phyloP scores from a whole-genome alignment of 2,329 filamentous ascomycete species.

The Penicillium sp. region DNA sequence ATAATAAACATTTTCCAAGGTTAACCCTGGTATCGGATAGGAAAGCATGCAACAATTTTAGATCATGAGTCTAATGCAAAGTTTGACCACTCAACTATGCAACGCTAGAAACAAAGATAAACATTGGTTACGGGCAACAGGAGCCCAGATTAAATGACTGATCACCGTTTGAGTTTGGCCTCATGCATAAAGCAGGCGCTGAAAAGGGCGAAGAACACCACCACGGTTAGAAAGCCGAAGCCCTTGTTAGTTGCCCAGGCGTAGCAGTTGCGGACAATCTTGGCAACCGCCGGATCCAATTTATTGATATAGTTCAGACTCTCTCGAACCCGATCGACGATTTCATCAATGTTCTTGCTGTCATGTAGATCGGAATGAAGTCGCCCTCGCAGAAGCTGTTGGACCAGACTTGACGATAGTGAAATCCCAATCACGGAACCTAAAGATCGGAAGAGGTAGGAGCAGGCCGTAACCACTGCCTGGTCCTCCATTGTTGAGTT shows the following conservation, averaged over 20 bases:
- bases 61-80: not conserved
- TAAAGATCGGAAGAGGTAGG: slow-evolving; percentile 76
- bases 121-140: not conserved
- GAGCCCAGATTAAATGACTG: not conserved
- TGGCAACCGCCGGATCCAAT: slow-evolving; percentile 61
- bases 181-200: slow-evolving; percentile 57
- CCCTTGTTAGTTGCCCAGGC: slow-evolving; percentile 56
- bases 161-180: slow-evolving; percentile 50
- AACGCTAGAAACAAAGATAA: not conserved
- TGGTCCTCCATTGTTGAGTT: slow-evolving; percentile 68
- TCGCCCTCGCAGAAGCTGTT: slow-evolving; percentile 63
- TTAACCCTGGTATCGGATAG: not conserved
- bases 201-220: slow-evolving; percentile 53
- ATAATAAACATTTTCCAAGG: not conserved
- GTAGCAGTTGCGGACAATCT: slow-evolving; percentile 67
- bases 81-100: not conserved
- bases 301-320: slow-evolving; percentile 68
- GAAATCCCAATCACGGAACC: slow-evolving; percentile 68
- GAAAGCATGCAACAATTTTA: not conserved
- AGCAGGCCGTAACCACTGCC: slow-evolving; percentile 75
- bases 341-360: slow-evolving; percentile 61
- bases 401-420: slow-evolving; percentile 70
- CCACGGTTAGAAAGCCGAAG: slow-evolving; percentile 51
- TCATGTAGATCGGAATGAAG: slow-evolving; percentile 57
- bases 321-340: slow-evolving; percentile 68